Evolutionary conservation across 768 basidiomycete species (phyloP).

Genomic region (Epithele typhae): DNA sequence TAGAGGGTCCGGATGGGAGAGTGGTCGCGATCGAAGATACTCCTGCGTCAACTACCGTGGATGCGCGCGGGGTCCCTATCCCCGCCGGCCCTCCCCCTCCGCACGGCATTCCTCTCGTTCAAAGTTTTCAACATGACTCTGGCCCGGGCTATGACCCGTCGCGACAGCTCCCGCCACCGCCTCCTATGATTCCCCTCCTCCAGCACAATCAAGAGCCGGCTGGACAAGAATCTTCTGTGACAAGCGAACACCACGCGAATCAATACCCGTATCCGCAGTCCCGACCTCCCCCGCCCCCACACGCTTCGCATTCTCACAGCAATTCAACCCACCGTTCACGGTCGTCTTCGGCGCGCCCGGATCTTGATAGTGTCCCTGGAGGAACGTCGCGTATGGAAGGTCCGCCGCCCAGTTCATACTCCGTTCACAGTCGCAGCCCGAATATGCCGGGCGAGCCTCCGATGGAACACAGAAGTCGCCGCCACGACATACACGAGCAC

Average conservation of each 20-base stretch:
- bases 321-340: slow-evolving; percentile 49
- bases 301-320: slow-evolving; percentile 44
- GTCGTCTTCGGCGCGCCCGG: slow-evolving; percentile 29
- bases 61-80: slow-evolving; percentile 14
- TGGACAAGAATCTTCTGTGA: slow-evolving; percentile 16
- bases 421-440: slow-evolving; percentile 20
- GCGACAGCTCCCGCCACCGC: slow-evolving; percentile 21
- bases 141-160: slow-evolving; percentile 24
- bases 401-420: slow-evolving; percentile 38
- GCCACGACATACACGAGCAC: slow-evolving; percentile 43
- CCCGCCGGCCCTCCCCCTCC: slow-evolving; percentile 18
- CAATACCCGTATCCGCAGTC: slow-evolving; percentile 14
- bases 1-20: slow-evolving; percentile 45
- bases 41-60: slow-evolving; percentile 25
- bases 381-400: slow-evolving; percentile 16
- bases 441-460: slow-evolving; percentile 15
- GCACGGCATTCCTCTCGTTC: slow-evolving; percentile 21
- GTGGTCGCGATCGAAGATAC: slow-evolving; percentile 46
- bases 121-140: slow-evolving; percentile 22
- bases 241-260: slow-evolving; percentile 16
- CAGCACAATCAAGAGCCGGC: slow-evolving; percentile 13
- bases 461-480: slow-evolving; percentile 39
- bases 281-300: slow-evolving; percentile 28
- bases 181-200: slow-evolving; percentile 22
- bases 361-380: slow-evolving; percentile 18